phyloP scores from a whole-genome alignment of 345 rosid genomes.

The Triadica sebifera region DNA sequence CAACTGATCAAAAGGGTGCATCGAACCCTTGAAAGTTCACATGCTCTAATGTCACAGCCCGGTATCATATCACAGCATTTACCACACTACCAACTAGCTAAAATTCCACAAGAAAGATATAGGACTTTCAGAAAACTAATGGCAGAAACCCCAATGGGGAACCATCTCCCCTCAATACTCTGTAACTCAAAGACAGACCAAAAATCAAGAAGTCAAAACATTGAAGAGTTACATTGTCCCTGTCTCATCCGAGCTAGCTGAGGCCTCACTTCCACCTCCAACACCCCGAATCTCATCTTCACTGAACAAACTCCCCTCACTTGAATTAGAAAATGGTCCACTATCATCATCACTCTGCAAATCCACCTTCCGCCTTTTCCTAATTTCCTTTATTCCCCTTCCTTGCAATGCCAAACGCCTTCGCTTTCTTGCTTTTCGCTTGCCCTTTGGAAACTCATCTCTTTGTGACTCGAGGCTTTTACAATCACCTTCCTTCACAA shows the following conservation, averaged over 20 bases:
- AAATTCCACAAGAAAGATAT: neutral
- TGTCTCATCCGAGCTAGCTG: slow-evolving; percentile 61
- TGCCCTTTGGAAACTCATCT: slow-evolving; percentile 92
- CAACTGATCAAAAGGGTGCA: neutral
- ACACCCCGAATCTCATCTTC: slow-evolving; percentile 58
- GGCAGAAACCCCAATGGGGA: neutral
- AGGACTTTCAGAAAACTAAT: slow-evolving; percentile 3
- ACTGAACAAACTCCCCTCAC: slow-evolving; percentile 69
- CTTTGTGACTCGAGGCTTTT: slow-evolving; percentile 58
- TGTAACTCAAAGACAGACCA: neutral
- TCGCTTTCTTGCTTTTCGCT: slow-evolving; percentile 82
- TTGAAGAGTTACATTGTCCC: slow-evolving; percentile 24
- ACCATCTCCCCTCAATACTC: neutral
- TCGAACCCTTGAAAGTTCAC: neutral
- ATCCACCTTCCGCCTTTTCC: slow-evolving; percentile 55
- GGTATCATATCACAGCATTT: neutral
- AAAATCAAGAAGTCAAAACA: slow-evolving; percentile 3
- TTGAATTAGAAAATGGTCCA: slow-evolving; percentile 59
- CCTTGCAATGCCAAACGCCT: slow-evolving; percentile 77
- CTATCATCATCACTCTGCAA: slow-evolving; percentile 46
- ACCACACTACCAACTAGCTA: slow-evolving; percentile 4
- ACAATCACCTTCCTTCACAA: slow-evolving; percentile 41
- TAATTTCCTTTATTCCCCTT: slow-evolving; percentile 64
- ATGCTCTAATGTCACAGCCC: neutral
- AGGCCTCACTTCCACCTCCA: slow-evolving; percentile 41